Conservation (phyloP, 805 yeast species). For the Yueomyces sp. region DNA sequence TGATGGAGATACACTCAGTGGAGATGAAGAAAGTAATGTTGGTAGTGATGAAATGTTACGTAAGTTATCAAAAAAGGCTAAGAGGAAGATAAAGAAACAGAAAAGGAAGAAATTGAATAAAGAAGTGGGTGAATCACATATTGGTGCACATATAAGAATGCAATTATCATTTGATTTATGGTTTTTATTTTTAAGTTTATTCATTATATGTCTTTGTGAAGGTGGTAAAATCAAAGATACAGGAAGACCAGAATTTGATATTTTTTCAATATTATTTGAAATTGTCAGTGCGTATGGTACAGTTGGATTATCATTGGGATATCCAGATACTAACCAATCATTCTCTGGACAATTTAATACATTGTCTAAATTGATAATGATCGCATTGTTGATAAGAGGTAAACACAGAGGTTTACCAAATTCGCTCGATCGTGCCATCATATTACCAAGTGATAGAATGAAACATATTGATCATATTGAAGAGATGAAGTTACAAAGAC, state of each 20-base stretch:
- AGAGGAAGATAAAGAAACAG: slow-evolving; percentile 4
- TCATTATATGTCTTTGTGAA: slow-evolving; percentile 79
- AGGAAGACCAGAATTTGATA: slow-evolving; percentile 37
- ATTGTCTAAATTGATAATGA: slow-evolving; percentile 69
- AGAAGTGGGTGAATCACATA: slow-evolving; percentile 34
- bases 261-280: slow-evolving; percentile 72
- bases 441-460: slow-evolving; percentile 62
- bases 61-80: slow-evolving; percentile 5
- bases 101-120: slow-evolving; percentile 18
- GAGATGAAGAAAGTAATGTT: slow-evolving; percentile 3
- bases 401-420: slow-evolving; percentile 95
- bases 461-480: slow-evolving; percentile 47
- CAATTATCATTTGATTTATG: slow-evolving; percentile 91
- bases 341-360: slow-evolving; percentile 59
- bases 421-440: slow-evolving; percentile 83
- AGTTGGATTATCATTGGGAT: slow-evolving; percentile 85
- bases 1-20: slow-evolving; percentile 11
- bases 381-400: slow-evolving; percentile 88
- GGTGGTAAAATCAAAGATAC: slow-evolving; percentile 41
- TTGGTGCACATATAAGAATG: slow-evolving; percentile 78
- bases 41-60: slow-evolving; percentile 4
- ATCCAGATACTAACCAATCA: slow-evolving; percentile 52
- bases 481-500: slow-evolving; percentile 20
- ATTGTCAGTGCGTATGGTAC: slow-evolving; percentile 93
- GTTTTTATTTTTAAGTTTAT: slow-evolving; percentile 79